A percentile compares a stretch with the other conserved stretches of the same genome.
Conservation (phyloP, 495 filamentous ascomycete genomes). For the Penicillium atrosanguineum region DNA sequence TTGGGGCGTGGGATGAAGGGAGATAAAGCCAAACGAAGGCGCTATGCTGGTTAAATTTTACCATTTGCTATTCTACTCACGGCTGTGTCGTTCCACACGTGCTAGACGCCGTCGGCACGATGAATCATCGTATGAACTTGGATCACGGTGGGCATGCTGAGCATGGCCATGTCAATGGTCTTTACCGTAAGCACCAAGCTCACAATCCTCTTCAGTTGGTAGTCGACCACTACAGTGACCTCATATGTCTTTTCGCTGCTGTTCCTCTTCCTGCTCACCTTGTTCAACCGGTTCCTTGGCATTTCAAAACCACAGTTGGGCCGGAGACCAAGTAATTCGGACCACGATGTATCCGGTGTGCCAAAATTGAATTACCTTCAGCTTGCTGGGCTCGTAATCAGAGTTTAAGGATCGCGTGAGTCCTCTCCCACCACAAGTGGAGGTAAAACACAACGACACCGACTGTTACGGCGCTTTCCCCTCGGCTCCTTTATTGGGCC, state of each 20-base stretch:
- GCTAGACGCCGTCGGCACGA: no score
- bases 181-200: slow-evolving; percentile 2
- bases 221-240: slow-evolving; percentile 14
- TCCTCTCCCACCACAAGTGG: slow-evolving; percentile 12
- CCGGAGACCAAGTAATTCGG: not conserved
- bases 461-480: not conserved
- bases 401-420: slow-evolving; percentile 1
- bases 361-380: no score
- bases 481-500: no score
- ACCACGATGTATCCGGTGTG: not conserved
- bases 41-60: no score
- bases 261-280: slow-evolving; percentile 16
- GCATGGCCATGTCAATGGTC: not conserved
- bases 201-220: slow-evolving; percentile 23
- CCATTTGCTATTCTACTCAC: no score
- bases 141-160: no score
- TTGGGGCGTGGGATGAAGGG: no score
- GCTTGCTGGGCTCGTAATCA: not conserved
- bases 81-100: no score
- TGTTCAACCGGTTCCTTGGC: slow-evolving; percentile 22
- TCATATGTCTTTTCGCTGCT: slow-evolving; percentile 15
- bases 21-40: no score
- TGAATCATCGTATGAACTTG: no score
- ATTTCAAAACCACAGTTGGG: slow-evolving; percentile 18
- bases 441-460: slow-evolving; percentile 1